Percentiles rank a stretch among this genome's conserved stretches.
Evolutionary conservation across 495 filamentous ascomycete genomes (phyloP).

Genomic region (Podospora fimiseda): DNA sequence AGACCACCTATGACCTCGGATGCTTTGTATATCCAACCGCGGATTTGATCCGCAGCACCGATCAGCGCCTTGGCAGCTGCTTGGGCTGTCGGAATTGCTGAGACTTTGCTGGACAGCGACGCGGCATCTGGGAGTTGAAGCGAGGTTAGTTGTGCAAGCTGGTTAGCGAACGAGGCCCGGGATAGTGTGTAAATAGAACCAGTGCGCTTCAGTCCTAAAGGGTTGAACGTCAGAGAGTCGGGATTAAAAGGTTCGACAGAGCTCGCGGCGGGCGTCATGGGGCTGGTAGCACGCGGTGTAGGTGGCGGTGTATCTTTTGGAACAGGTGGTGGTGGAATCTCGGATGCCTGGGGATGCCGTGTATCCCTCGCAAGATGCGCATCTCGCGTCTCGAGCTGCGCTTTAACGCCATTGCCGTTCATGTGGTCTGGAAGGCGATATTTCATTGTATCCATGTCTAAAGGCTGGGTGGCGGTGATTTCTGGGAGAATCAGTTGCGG

Average conservation of each 20-base stretch:
- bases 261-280: slow-evolving; percentile 13
- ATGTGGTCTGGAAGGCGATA: slow-evolving; percentile 58
- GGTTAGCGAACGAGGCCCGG: slow-evolving; percentile 80
- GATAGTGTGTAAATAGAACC: slow-evolving; percentile 86
- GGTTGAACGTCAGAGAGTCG: slow-evolving; percentile 44
- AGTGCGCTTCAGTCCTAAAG: slow-evolving; percentile 52
- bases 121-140: slow-evolving; percentile 78
- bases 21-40: slow-evolving; percentile 85
- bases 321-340: slow-evolving; percentile 32
- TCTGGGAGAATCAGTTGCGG: slow-evolving; percentile 38
- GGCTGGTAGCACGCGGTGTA: slow-evolving; percentile 12
- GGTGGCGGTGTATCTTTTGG: slow-evolving; percentile 45
- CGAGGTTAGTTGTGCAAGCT: slow-evolving; percentile 80
- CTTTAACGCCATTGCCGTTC: slow-evolving; percentile 55
- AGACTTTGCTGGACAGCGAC: slow-evolving; percentile 71
- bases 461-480: slow-evolving; percentile 32
- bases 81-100: slow-evolving; percentile 72
- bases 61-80: slow-evolving; percentile 71
- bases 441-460: slow-evolving; percentile 57
- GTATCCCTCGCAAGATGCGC: slow-evolving; percentile 47
- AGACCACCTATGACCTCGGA: slow-evolving; percentile 76
- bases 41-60: slow-evolving; percentile 81
- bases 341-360: slow-evolving; percentile 28
- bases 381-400: slow-evolving; percentile 43
- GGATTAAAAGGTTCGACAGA: slow-evolving; percentile 31